Conservation (phyloP, 192 early-diverging fungal species). For the Cetraspora pellucida region DNA sequence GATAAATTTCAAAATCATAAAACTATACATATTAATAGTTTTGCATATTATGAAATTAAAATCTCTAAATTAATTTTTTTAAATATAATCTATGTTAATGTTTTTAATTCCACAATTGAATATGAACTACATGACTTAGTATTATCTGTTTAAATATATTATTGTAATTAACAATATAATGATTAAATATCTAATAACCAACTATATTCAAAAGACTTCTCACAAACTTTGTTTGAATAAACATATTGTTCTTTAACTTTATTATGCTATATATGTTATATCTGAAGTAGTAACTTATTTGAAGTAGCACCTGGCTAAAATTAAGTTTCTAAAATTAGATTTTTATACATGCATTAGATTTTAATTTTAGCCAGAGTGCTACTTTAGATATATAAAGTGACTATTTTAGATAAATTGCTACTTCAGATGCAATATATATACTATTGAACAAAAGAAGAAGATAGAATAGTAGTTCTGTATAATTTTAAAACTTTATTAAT, state of each 20-base stretch:
- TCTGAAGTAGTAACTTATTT: too few species aligned
- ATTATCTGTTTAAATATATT: neutral
- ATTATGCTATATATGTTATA: too few species aligned
- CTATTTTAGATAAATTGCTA: too few species aligned
- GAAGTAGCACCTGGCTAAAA: too few species aligned
- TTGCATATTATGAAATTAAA: neutral
- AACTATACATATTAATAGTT: neutral
- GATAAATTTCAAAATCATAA: slow-evolving; percentile 25
- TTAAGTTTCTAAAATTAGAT: too few species aligned
- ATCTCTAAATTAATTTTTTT: neutral
- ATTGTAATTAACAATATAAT: neutral
- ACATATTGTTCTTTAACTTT: neutral
- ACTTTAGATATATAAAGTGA: too few species aligned
- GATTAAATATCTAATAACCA: too few species aligned
- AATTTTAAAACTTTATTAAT: too few species aligned
- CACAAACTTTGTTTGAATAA: neutral
- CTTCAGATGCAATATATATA: slow-evolving; percentile 12
- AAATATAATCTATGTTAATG: neutral
- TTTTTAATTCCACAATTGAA: neutral
- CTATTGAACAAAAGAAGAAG: neutral
- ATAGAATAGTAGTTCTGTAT: neutral
- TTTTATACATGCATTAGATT: too few species aligned
- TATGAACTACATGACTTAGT: neutral
- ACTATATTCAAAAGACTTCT: too few species aligned
- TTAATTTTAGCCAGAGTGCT: too few species aligned